Base-by-base conservation (phyloP, 108 stramenopile species). In the Aurantiochytrium sp. region DNA sequence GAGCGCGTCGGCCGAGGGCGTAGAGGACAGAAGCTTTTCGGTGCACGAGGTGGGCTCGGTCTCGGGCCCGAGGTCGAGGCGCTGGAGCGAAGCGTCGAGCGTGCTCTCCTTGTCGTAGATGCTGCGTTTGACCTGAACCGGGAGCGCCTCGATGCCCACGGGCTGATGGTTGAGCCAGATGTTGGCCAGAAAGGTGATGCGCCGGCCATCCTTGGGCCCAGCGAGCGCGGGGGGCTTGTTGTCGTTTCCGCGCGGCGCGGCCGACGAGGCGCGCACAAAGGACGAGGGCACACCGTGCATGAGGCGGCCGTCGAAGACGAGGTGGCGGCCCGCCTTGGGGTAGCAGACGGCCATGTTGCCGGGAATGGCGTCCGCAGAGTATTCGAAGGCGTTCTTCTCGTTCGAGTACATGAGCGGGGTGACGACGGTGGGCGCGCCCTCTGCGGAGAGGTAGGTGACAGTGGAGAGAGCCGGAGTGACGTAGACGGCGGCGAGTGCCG, bases 291-390 rank as follows among this genome's bases (percentile, higher is more conserved):
- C 59, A 34, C 59, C 59, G 34, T 65, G 59, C 59, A 65, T 65
- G 32, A 65, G 59, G 34, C 59, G 59, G 34, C 59, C 59, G 34
- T 65, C 59, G 19, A 65, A 65, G 59, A 65, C 59, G 59, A 65
- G 59, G 19, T 65, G 59, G 1, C 59, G 59, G 59, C 59, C 59
- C 15, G 59, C 32, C 59, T 65, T 15, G 22, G 59, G 59, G 4
- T 65, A 65, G 59, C 59, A 65, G 27, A 65, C 59, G 59, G 59
- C 59, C 59, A 65, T 65, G 59, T 65, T 65, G 59, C 59, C 59
- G 19, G 59, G 59, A 2, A 65, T 65, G 32, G 59, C 59, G 27
- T 65, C 59, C 8, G 59, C 27, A 8, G 59, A 17, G 2, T 65
- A 65, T 65, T 65, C 59, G 24, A 65, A 65, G 2, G 27, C 59